A percentile compares a stretch with the other conserved stretches of the same genome.
Conservation (phyloP, 495 filamentous ascomycete genomes). For the Penicillium diatomitis region DNA sequence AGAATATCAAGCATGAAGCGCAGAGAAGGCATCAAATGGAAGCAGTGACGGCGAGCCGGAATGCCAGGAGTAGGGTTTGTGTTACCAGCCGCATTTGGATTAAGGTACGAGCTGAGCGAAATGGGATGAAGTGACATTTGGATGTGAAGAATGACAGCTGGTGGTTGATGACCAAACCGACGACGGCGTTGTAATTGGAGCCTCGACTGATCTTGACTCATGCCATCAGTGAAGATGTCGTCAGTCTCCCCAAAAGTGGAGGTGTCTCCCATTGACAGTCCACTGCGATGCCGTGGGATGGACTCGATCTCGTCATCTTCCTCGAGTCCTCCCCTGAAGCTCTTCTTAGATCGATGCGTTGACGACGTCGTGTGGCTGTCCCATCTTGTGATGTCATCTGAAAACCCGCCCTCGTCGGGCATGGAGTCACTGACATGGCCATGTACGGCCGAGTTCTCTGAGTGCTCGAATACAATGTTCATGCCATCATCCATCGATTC, state of each 20-base stretch:
- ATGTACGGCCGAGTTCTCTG: conserved; percentile 11
- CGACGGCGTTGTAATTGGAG: conserved; percentile 22
- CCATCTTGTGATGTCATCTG: conserved; percentile 13
- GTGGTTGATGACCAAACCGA: conserved; percentile 19
- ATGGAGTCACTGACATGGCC: conserved; percentile 13
- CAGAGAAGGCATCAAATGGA: conserved; percentile 37
- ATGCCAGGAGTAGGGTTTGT: background rate
- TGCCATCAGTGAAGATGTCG: conserved; percentile 45
- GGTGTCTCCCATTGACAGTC: conserved; percentile 20
- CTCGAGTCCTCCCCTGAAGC: conserved; percentile 19
- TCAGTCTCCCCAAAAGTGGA: conserved; percentile 29
- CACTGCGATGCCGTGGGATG: conserved; percentile 28
- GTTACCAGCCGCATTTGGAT: conserved; percentile 16
- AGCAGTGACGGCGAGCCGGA: conserved; percentile 36
- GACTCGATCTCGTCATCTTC: conserved; percentile 36
- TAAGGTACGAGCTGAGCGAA: conserved; percentile 38
- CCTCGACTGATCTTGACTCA: conserved; percentile 32
- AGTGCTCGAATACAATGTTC: conserved; percentile 35
- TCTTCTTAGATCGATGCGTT: conserved; percentile 24
- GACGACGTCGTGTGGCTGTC: conserved; percentile 18
- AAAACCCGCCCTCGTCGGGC: conserved; percentile 15
- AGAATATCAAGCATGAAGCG: conserved; percentile 36
- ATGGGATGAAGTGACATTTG: conserved; percentile 47
- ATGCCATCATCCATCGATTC: conserved; percentile 25
- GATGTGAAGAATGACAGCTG: conserved; percentile 42